Evolutionary conservation across 129 eudicot species (phyloP), one percentile per base, ranked within the genome.

Genomic region (Saussurea involucrata): DNA sequence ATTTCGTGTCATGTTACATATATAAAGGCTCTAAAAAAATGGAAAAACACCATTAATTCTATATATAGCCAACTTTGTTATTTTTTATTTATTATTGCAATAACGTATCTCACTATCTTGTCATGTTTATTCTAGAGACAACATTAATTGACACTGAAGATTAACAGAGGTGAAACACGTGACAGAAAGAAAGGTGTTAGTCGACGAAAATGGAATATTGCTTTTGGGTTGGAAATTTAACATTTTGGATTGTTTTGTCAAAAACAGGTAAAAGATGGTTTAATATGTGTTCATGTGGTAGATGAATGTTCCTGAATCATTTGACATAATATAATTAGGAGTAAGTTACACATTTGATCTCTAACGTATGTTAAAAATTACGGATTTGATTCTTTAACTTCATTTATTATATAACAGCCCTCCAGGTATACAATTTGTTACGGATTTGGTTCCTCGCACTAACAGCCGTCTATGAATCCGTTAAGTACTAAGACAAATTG

Each of bases 221-320:
- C 15, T 21, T 21, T 11, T 22, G 21, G 18, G 33, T 33, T 11
- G 5, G 18, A 33, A 68, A 36, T 40, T 3, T 34, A 15, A 68
- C 17, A 34, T n/a, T n/a, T n/a, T n/a, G 17, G 34, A 34, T 33
- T n/a, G 32, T 22, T 17, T 69, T 40, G 24, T 7, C 12, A 6
- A 12, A 34, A 21, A 22, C 7, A 69, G 60, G 74, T 69, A 69
- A 69, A 40, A 69, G 57, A 40, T 69, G 28, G 27, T 20, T 69
- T 40, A 36, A 37, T n/a, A 53, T n/a, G 46, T 66, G 71, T 66
- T 66, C 46, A 66, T 31, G 22, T 12, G 74, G 74, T 69, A 40
- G 74, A 40, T 69, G 60, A 69, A 69, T 40, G 61, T 40, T 69
- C 9, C 61, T 69, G 74, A 69, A 40, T 10, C 18, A 21, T 36